These are phyloP conservation scores for Pneumocystis canis DNA, from an alignment of 1,139 yeast species.

Conservation along the genomic window DNA sequence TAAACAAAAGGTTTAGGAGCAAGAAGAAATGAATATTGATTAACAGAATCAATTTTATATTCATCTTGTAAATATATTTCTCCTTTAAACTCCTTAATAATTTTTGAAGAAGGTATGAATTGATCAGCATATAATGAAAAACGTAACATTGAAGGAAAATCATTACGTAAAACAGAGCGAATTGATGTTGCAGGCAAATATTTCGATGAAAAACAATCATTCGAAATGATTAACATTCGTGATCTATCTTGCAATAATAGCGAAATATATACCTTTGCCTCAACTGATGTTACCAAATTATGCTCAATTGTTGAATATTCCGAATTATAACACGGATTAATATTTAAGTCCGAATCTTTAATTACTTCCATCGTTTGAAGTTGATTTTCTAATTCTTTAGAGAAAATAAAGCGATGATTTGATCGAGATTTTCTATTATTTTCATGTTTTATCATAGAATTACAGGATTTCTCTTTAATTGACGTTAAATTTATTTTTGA, in stretches of 20 bases:
- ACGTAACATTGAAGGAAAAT: constrained; percentile 57
- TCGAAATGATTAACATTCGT: not conserved
- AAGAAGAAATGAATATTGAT: constrained; percentile 72
- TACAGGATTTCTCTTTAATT: not conserved
- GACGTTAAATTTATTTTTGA: not conserved
- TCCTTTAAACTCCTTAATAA: constrained; percentile 56
- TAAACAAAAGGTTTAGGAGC: constrained; percentile 70
- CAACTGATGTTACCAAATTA: not conserved
- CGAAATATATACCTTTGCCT: not conserved
- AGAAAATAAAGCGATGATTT: not conserved
- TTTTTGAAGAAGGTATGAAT: constrained; percentile 35
- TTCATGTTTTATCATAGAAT: not conserved
- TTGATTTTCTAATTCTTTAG: constrained; percentile 1
- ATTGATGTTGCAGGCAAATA: constrained; percentile 24
- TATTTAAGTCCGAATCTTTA: not conserved
- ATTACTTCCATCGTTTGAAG: not conserved
- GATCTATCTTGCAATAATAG: not conserved
- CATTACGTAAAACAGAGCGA: constrained; percentile 31
- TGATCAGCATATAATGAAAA: constrained; percentile 44
- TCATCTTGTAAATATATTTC: constrained; percentile 50
- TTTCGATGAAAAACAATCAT: not conserved
- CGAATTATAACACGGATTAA: not conserved
- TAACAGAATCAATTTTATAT: constrained; percentile 49
- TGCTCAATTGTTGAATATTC: not conserved
- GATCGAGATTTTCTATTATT: not conserved